phyloP scores from a whole-genome alignment of 768 basidiomycete species.

The Kwoniella botswanensis region DNA sequence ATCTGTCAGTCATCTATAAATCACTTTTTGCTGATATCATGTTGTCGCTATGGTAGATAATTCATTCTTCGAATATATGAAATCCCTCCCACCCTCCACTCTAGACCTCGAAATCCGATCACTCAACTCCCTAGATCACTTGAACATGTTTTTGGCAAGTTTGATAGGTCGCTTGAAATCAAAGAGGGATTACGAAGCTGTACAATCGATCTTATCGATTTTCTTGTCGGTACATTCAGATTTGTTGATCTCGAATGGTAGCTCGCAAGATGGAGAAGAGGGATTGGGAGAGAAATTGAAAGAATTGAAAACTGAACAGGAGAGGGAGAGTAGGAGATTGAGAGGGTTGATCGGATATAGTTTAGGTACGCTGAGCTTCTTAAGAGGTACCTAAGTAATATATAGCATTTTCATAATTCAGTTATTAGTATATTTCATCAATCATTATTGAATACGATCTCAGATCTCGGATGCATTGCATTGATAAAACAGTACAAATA shows the following conservation, averaged over 20 bases:
- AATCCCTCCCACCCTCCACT: constrained; percentile 85
- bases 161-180: constrained; percentile 74
- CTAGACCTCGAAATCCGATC: constrained; percentile 89
- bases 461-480: constrained; percentile 8
- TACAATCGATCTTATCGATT: constrained; percentile 82
- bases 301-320: constrained; percentile 69
- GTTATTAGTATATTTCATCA: neutral
- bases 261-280: constrained; percentile 19
- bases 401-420: neutral
- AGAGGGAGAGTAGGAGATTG: constrained; percentile 76
- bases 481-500: constrained; percentile 1
- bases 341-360: constrained; percentile 58
- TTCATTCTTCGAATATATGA: constrained; percentile 78
- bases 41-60: constrained; percentile 65
- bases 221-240: constrained; percentile 87
- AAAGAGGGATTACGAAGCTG: constrained; percentile 91
- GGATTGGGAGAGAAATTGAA: constrained; percentile 70
- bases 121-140: constrained; percentile 68
- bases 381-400: constrained; percentile 37
- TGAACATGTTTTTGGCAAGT: constrained; percentile 73
- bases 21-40: constrained; percentile 1
- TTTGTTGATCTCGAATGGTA: constrained; percentile 67
- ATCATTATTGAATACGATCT: neutral
- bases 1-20: neutral
- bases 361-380: constrained; percentile 59